Conservation (phyloP, 345 rosid species). For the Jatropha curcas region DNA sequence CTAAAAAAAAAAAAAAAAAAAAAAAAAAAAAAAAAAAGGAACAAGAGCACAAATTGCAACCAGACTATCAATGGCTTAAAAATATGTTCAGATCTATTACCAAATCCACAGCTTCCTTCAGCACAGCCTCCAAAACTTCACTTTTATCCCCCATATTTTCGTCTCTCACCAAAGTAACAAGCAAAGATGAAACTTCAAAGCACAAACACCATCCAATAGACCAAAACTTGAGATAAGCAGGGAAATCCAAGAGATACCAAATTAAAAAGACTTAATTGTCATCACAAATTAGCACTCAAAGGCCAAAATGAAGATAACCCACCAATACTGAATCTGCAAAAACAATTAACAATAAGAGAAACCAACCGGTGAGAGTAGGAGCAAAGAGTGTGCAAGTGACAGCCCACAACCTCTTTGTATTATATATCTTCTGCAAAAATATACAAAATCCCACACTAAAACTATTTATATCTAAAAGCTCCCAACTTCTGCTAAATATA, state of each 20-base stretch:
- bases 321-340: constrained; percentile 42
- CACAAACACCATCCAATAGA: constrained; percentile 6
- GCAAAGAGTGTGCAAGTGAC: constrained; percentile 29
- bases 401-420: constrained; percentile 12
- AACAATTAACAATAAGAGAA: constrained; percentile 20
- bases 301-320: constrained; percentile 34
- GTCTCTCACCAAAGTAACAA: constrained; percentile 6
- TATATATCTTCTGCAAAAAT: background rate
- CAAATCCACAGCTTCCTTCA: constrained; percentile 98
- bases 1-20: background rate
- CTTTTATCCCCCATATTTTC: constrained; percentile 58
- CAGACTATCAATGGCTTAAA: constrained; percentile 25
- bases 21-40: too few species aligned
- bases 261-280: constrained; percentile 22
- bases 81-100: constrained; percentile 73
- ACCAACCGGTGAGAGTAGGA: constrained; percentile 35
- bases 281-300: background rate
- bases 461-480: background rate
- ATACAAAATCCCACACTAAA: background rate
- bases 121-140: constrained; percentile 87
- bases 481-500: background rate
- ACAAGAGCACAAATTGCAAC: constrained; percentile 14
- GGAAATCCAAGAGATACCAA: constrained; percentile 11
- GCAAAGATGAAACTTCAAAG: constrained; percentile 5
- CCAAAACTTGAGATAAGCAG: background rate